Conservation (phyloP, 1,284 basidiomycete species). For the Moesziomyces aphidis region DNA sequence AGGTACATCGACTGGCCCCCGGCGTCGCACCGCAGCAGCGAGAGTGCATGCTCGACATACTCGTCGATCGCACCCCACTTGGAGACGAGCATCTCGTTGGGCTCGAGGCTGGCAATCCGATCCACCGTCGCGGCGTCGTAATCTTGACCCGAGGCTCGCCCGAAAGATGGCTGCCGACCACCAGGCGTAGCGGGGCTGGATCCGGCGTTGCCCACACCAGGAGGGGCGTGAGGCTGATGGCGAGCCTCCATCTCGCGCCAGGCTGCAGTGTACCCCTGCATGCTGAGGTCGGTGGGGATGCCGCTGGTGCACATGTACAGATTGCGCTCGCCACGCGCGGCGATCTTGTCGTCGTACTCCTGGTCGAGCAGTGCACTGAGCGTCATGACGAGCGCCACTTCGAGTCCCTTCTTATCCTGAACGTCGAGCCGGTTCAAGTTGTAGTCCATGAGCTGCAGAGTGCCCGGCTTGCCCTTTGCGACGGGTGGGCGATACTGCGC, state of each 20-base stretch:
- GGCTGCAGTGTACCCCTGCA: constrained; percentile 11
- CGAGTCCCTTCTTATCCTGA: constrained; percentile 75
- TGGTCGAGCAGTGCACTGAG: constrained; percentile 80
- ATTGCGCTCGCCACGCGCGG: constrained; percentile 27
- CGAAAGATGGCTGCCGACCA: not conserved
- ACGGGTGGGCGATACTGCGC: constrained; percentile 78
- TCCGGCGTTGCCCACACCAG: not conserved
- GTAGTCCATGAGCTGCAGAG: constrained; percentile 86
- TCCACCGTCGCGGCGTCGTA: constrained; percentile 4
- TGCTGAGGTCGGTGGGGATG: constrained; percentile 34
- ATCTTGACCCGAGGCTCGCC: not conserved
- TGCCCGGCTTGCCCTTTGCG: constrained; percentile 75
- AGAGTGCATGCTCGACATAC: constrained; percentile 77
- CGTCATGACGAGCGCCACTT: constrained; percentile 80
- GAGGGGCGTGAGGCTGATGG: constrained; percentile 3
- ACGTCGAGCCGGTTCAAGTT: constrained; percentile 85
- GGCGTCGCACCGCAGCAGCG: constrained; percentile 73
- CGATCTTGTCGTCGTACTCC: constrained; percentile 71
- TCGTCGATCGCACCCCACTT: constrained; percentile 76
- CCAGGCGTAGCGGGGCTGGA: not conserved
- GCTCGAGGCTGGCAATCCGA: constrained; percentile 38
- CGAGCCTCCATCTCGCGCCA: constrained; percentile 33
- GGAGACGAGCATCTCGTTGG: constrained; percentile 78
- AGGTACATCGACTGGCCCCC: constrained; percentile 74
- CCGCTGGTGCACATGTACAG: constrained; percentile 42